phyloP scores from a whole-genome alignment of 2,329 filamentous ascomycete species.

The Alternaria burnsii region DNA sequence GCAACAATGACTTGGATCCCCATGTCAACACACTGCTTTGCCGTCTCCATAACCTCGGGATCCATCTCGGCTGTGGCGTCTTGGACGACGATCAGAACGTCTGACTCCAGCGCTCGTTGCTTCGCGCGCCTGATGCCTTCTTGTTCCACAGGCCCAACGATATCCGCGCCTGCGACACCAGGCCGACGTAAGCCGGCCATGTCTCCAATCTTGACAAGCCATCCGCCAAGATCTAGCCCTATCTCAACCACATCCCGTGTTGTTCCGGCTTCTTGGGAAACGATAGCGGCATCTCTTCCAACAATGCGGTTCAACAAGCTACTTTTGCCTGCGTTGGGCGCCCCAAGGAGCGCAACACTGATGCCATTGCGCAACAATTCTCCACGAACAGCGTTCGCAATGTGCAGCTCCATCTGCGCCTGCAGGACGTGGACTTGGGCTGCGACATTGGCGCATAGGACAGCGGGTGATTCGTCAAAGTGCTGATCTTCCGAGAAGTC shows the following conservation, averaged over 20 bases:
- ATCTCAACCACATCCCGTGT: constrained; percentile 95
- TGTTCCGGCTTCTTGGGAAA: constrained; percentile 90
- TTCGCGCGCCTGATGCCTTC: constrained; percentile 92
- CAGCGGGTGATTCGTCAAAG: constrained; percentile 84
- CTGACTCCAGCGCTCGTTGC: constrained; percentile 80
- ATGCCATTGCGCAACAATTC: constrained; percentile 88
- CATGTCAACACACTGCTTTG: constrained; percentile 58
- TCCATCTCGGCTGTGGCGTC: constrained; percentile 74
- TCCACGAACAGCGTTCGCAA: constrained; percentile 79
- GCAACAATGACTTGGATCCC: constrained; percentile 65
- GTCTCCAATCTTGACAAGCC: constrained; percentile 92
- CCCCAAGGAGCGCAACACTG: constrained; percentile 83
- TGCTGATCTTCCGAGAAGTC: constrained; percentile 98
- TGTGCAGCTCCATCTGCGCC: constrained; percentile 71
- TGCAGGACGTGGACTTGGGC: constrained; percentile 69
- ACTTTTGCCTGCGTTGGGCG: constrained; percentile 94
- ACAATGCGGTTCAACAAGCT: constrained; percentile 90
- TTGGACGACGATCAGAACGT: constrained; percentile 79
- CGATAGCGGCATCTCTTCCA: constrained; percentile 92
- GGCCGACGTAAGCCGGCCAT: constrained; percentile 82
- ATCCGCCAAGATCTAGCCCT: constrained; percentile 86
- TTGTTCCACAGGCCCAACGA: constrained; percentile 78
- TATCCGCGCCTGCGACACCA: constrained; percentile 35
- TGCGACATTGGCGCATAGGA: constrained; percentile 75
- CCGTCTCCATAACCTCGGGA: constrained; percentile 65